Conservation (phyloP, 2,329 filamentous ascomycete species). For the Nemania sp. region DNA sequence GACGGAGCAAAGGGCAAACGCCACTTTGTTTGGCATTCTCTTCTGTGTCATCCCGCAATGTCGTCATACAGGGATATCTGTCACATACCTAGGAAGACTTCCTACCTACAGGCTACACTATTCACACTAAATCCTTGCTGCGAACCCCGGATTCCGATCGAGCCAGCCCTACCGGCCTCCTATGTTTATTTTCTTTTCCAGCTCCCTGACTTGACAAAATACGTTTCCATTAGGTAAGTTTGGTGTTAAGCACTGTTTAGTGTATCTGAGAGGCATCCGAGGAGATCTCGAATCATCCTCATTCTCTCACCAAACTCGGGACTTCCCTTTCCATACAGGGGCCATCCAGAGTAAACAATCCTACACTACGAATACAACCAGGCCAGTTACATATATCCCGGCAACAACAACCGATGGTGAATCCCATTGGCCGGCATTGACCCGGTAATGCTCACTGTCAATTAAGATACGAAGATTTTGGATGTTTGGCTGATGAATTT, state of each 20-base stretch:
- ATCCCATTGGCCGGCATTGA: not conserved
- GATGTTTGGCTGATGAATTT: not conserved
- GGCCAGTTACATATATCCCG: not conserved
- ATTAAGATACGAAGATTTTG: not conserved
- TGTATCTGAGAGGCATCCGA: no score
- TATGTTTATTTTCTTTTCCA: not conserved
- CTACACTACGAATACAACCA: no score
- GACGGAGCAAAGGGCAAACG: constrained; percentile 3
- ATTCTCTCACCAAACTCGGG: constrained; percentile 11
- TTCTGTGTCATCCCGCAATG: constrained; percentile 19
- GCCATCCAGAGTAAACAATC: not conserved
- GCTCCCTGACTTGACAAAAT: not conserved
- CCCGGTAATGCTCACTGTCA: not conserved
- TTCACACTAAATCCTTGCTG: not conserved
- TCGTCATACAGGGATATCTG: constrained; percentile 27
- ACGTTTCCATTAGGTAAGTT: not conserved
- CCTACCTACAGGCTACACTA: no score
- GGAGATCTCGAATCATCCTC: constrained; percentile 6
- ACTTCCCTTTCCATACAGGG: not conserved
- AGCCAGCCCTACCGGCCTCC: constrained; percentile 15
- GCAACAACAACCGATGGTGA: not conserved
- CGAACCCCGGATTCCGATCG: constrained; percentile 11
- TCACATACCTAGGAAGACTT: constrained; percentile 10
- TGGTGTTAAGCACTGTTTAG: no score
- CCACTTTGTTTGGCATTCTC: constrained; percentile 14